Conservation (phyloP, 768 basidiomycete species). For the Boletus vermiculosoides region DNA sequence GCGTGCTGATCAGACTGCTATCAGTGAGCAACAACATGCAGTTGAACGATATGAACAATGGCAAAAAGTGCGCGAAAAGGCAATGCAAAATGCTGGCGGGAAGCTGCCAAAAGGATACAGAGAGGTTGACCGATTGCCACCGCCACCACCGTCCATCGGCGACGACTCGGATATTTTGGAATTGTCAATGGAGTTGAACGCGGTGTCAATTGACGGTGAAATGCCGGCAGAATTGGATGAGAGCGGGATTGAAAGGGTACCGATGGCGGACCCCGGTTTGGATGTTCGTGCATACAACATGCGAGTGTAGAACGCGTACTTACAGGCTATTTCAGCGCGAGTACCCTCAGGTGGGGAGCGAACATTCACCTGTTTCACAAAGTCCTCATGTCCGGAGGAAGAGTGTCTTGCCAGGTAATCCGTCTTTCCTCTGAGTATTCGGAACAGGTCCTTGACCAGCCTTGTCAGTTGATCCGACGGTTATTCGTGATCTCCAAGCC, state of each 20-base stretch:
- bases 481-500: constrained; percentile 83
- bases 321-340: constrained; percentile 47
- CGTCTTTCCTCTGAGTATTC: constrained; percentile 7
- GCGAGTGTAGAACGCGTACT: constrained; percentile 15
- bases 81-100: constrained; percentile 67
- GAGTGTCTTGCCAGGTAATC: constrained; percentile 85
- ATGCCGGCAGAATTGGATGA: constrained; percentile 69
- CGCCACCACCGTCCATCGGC: constrained; percentile 71
- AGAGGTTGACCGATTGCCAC: constrained; percentile 67
- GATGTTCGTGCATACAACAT: constrained; percentile 56
- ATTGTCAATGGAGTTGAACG: constrained; percentile 85
- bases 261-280: constrained; percentile 88
- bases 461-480: constrained; percentile 76
- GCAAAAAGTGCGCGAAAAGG: constrained; percentile 79
- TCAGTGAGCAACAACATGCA: constrained; percentile 85
- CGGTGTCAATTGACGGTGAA: constrained; percentile 71
- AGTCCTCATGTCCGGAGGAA: constrained; percentile 90
- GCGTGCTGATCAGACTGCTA: constrained; percentile 1
- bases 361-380: constrained; percentile 54
- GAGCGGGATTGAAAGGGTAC: constrained; percentile 81
- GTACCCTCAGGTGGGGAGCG: constrained; percentile 63
- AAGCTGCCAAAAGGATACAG: constrained; percentile 70
- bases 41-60: constrained; percentile 85
- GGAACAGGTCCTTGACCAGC: constrained; percentile 16
- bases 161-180: constrained; percentile 89